Conservation (phyloP, 805 yeast species). For the Kodamaea leandrae region DNA sequence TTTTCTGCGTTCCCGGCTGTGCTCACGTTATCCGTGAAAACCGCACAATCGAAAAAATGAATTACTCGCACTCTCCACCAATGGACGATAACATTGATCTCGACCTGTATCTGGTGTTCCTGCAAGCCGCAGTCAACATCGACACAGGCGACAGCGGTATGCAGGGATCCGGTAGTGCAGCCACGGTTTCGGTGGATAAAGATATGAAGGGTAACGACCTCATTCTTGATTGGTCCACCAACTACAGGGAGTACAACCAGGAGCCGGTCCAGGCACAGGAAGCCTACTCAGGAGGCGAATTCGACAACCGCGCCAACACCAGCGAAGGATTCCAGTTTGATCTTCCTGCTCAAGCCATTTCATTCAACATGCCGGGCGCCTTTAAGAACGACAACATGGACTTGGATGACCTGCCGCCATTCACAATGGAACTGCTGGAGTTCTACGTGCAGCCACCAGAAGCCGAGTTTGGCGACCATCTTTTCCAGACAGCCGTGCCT, state of each 20-base stretch:
- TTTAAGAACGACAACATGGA: constrained; percentile 31
- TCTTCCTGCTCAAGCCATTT: constrained; percentile 6
- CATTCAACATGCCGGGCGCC: constrained; percentile 29
- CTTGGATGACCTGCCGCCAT: constrained; percentile 37
- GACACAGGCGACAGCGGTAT: background rate
- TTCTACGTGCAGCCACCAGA: background rate
- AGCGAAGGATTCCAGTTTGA: background rate
- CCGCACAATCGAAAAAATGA: constrained; percentile 4
- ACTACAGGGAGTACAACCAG: background rate
- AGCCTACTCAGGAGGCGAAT: background rate
- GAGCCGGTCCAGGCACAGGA: constrained; percentile 1
- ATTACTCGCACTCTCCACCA: background rate
- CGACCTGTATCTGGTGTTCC: constrained; percentile 8
- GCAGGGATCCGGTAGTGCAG: constrained; percentile 1
- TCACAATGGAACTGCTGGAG: constrained; percentile 25
- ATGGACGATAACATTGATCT: constrained; percentile 8
- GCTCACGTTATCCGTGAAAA: constrained; percentile 2
- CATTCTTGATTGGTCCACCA: background rate
- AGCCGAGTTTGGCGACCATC: background rate
- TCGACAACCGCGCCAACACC: background rate
- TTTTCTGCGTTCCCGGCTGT: background rate
- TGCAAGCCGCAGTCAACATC: constrained; percentile 1
- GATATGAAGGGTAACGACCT: background rate
- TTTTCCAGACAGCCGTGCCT: background rate
- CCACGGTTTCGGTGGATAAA: background rate